A percentile compares a stretch with the other conserved stretches of the same genome.
Evolutionary conservation across 2,329 filamentous ascomycete genomes (phyloP).

Genomic region (Dactylellina sp.): DNA sequence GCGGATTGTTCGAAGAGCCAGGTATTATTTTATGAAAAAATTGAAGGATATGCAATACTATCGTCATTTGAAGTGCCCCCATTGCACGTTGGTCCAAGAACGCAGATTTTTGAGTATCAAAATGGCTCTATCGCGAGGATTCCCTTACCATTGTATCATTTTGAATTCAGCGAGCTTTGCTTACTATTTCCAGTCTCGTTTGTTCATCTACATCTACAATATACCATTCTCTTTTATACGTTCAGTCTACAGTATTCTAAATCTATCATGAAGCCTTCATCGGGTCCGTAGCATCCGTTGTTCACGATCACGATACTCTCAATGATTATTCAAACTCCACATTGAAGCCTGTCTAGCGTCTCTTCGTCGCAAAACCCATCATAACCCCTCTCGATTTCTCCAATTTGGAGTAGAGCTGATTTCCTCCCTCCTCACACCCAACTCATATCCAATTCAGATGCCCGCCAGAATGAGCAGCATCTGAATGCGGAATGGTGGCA

Average conservation of each 20-base stretch:
- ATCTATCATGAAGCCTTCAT: neutral
- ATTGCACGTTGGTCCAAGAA: neutral
- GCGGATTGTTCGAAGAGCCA: constrained; percentile 45
- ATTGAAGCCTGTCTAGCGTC: too few relatives aligned
- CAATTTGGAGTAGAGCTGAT: neutral
- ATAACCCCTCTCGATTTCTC: too few relatives aligned
- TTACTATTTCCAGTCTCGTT: neutral
- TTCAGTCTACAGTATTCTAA: neutral
- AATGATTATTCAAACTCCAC: too few relatives aligned
- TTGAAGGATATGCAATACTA: constrained; percentile 8
- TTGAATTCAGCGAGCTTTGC: neutral
- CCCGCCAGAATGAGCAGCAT: constrained; percentile 11
- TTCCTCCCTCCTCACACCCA: neutral
- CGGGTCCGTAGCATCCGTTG: too few relatives aligned
- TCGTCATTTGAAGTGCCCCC: constrained; percentile 34
- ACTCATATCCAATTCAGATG: constrained; percentile 12
- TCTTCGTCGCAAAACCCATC: too few relatives aligned
- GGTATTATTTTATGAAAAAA: constrained; percentile 3
- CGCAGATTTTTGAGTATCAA: too few relatives aligned
- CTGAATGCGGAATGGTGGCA: constrained; percentile 40
- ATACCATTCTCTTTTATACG: neutral
- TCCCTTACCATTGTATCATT: neutral
- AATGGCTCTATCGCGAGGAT: too few relatives aligned
- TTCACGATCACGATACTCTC: too few relatives aligned
- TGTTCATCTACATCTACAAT: neutral